Conservation (phyloP, 2,329 filamentous ascomycete genomes). For the Penicillium sp. region DNA sequence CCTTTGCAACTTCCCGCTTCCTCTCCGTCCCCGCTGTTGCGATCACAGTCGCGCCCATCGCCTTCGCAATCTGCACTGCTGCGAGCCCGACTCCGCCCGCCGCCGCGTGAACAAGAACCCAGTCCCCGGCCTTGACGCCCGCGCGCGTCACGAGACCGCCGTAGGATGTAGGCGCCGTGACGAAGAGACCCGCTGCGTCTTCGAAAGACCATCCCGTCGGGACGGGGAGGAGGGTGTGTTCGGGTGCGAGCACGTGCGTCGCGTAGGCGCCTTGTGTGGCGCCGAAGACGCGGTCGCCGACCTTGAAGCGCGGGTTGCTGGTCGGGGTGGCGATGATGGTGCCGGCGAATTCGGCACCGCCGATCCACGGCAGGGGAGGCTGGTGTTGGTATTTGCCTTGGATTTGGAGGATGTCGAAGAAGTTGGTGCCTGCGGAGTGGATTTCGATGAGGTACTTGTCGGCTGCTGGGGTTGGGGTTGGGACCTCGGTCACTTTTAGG, state of each 20-base stretch:
- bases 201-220: conserved; percentile 80
- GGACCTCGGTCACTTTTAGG: conserved; percentile 72
- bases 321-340: conserved; percentile 69
- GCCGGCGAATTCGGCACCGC: conserved; percentile 85
- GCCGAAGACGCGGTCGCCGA: conserved; percentile 84
- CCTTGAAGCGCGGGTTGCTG: conserved; percentile 63
- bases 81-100: conserved; percentile 90
- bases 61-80: conserved; percentile 92
- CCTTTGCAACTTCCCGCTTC: conserved; percentile 76
- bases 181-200: conserved; percentile 85
- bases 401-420: conserved; percentile 95
- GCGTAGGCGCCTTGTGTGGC: conserved; percentile 85
- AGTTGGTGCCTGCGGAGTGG: conserved; percentile 86
- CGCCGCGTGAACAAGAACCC: conserved; percentile 87
- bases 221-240: conserved; percentile 70
- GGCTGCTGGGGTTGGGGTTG: conserved; percentile 70
- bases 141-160: conserved; percentile 79
- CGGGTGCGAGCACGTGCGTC: conserved; percentile 68
- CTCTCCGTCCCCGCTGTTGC: conserved; percentile 81
- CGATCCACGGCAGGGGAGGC: conserved; percentile 83
- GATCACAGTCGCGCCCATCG: conserved; percentile 86
- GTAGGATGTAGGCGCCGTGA: conserved; percentile 90
- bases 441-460: conserved; percentile 85
- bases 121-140: conserved; percentile 75
- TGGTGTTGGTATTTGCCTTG: conserved; percentile 95